Evolutionary conservation across 305 asterid species (phyloP), one percentile per base, ranked within the genome.

Genomic region (Solanum hybrid): DNA sequence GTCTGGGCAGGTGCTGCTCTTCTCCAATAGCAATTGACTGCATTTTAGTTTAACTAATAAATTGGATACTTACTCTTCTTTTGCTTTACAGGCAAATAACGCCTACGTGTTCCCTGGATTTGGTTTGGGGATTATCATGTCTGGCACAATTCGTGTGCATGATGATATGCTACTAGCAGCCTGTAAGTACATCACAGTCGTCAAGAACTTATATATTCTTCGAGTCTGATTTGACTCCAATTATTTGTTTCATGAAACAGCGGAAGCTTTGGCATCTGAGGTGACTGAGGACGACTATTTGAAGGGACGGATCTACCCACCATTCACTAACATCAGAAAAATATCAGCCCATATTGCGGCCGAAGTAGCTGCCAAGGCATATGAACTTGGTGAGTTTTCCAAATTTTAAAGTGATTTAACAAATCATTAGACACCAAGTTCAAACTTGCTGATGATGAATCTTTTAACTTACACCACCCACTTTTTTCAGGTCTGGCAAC

Each of bases 51-150:
- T 73, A 11, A 37, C 32, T 64, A 27, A 72, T n/a, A 75, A 11
- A 13, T 66, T 26, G 37, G 40, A 37, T 56, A 72, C 87, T 79
- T 38, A 86, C 31, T 75, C 12, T 17, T 71, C 26, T 64, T 88
- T 80, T 12, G 51, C 76, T 37, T 88, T 36, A 73, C 93, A 95
- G 99, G 96, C 99, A 84, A 97, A 97, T 89, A 97, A 97, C 81
- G 99, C 99, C 34, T 97, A 96, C 86, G 91, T 96, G 88, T 97
- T 97, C 94, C 99, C 98, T 24, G 99, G 99, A 88, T 95, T 96
- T 87, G 99, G 99, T 81, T 89, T 97, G 90, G 99, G 99, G 64
- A 85, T 96, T 91, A 97, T 97, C 92, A 96, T 97, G 97, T 96
- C 98, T 4, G 99, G 98, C 75, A 94, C 99, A 29, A 92, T 97